These are phyloP conservation scores for Fusarium denticulatum DNA, from an alignment of 2,329 filamentous ascomycete species.

Conservation along the genomic window DNA sequence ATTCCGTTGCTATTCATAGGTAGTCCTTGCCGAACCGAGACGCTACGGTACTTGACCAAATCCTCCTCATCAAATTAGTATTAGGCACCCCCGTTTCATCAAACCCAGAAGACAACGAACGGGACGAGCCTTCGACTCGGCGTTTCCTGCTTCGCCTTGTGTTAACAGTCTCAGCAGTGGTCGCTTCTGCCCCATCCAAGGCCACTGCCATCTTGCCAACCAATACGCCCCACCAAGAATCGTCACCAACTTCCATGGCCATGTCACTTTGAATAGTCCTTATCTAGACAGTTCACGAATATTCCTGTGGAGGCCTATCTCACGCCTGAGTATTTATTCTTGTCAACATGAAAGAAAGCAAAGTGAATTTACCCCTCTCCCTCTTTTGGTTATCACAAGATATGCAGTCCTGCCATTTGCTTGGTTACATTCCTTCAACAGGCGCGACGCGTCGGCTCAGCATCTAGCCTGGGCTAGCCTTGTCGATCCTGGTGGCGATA, in stretches of 20 bases:
- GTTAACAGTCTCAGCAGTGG: conserved; percentile 15
- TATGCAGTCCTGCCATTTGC: not conserved
- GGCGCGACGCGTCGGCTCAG: conserved; percentile 14
- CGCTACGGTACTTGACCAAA: conserved; percentile 1
- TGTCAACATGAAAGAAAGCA: not conserved
- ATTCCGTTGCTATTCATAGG: conserved; percentile 22
- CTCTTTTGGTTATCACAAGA: not conserved
- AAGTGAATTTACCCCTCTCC: not conserved
- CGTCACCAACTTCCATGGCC: conserved; percentile 25
- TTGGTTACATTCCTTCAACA: conserved; percentile 11
- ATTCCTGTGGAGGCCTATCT: not conserved
- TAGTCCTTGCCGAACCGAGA: not conserved
- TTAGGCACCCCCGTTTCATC: conserved; percentile 3
- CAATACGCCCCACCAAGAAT: conserved; percentile 23
- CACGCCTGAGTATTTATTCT: not conserved
- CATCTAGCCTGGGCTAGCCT: conserved; percentile 30
- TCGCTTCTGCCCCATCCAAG: conserved; percentile 14
- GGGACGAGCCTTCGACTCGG: conserved; percentile 17
- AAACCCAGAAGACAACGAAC: not conserved
- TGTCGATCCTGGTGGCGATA: conserved; percentile 41
- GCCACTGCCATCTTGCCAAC: not conserved
- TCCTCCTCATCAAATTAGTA: conserved; percentile 3
- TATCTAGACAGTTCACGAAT: not conserved
- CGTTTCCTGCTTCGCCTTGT: conserved; percentile 29
- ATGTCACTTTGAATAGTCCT: not conserved